Evolutionary conservation across 306 rosid species (phyloP).

Genomic region (Betula pendula): DNA sequence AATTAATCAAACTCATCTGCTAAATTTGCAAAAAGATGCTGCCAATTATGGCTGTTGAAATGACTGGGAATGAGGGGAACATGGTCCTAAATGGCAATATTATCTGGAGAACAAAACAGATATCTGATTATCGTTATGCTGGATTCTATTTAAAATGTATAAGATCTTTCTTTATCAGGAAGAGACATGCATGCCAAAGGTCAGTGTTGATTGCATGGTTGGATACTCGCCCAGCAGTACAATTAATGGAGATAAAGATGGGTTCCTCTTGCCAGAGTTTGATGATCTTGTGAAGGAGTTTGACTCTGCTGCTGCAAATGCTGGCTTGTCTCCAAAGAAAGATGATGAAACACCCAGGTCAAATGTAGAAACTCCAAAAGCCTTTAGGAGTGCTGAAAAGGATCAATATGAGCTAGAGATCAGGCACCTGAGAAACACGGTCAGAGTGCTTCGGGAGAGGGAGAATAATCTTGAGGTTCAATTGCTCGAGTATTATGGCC

Average conservation of each 20-base stretch:
- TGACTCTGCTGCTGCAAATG: constrained; percentile 37
- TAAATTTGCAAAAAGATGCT: neutral
- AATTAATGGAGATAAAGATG: constrained; percentile 49
- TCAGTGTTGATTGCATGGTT: constrained; percentile 32
- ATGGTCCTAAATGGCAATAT: neutral
- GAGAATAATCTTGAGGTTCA: constrained; percentile 74
- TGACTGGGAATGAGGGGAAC: neutral
- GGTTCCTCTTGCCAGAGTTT: constrained; percentile 47
- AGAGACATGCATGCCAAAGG: constrained; percentile 45
- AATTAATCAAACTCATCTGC: neutral
- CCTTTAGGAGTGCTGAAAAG: constrained; percentile 34
- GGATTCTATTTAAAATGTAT: neutral
- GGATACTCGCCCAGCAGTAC: constrained; percentile 43
- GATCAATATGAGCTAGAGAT: constrained; percentile 70
- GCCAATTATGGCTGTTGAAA: neutral
- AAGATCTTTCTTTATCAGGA: constrained; percentile 43
- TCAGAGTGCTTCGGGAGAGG: constrained; percentile 72
- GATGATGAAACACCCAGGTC: constrained; percentile 49
- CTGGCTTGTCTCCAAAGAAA: constrained; percentile 41
- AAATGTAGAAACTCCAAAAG: constrained; percentile 40
- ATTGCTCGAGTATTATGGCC: constrained; percentile 81
- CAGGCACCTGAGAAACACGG: constrained; percentile 53
- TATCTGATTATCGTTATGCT: neutral
- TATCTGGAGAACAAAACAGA: neutral
- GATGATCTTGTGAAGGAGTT: constrained; percentile 52